Conservation (phyloP, 2,329 filamentous ascomycete genomes). For the Cyphellophora europaea region DNA sequence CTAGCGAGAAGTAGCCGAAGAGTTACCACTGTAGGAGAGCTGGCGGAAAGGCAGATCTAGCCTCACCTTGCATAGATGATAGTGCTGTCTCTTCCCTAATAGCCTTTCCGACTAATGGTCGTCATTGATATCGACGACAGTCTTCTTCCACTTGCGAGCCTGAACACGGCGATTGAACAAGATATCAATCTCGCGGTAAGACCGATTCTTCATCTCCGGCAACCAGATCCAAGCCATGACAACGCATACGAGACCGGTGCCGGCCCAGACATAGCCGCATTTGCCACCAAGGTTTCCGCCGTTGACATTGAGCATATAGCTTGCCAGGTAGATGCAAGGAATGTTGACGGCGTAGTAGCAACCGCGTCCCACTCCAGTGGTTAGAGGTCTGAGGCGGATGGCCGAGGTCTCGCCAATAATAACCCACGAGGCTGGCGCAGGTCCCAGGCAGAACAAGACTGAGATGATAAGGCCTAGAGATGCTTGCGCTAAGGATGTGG, state of each 20-base stretch:
- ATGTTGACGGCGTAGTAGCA: conserved; percentile 57
- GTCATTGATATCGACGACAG: conserved; percentile 21
- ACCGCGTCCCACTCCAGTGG: conserved; percentile 55
- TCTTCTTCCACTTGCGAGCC: conserved; percentile 29
- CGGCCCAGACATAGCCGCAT: conserved; percentile 34
- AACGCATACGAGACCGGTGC: conserved; percentile 24
- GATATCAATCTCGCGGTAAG: conserved; percentile 32
- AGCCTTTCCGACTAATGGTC: too few species aligned
- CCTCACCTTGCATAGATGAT: too few species aligned
- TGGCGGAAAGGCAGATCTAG: too few species aligned
- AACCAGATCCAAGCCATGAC: conserved; percentile 35
- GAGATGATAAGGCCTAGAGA: conserved; percentile 57
- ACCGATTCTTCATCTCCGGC: conserved; percentile 31
- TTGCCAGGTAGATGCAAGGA: conserved; percentile 53
- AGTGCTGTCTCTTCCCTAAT: too few species aligned
- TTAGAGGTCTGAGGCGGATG: conserved; percentile 56
- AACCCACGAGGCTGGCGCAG: conserved; percentile 56
- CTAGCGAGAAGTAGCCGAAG: too few species aligned
- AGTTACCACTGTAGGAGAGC: too few species aligned
- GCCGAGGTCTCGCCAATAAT: conserved; percentile 60
- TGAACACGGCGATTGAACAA: conserved; percentile 31
- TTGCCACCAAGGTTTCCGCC: conserved; percentile 28
- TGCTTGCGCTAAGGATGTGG: conserved; percentile 47
- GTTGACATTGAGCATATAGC: conserved; percentile 31
- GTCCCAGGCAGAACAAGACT: conserved; percentile 53